A percentile compares a stretch with the other conserved stretches of the same genome.
phyloP scores from a whole-genome alignment of 495 filamentous ascomycete species.

The Lasiosphaeria hispida region DNA sequence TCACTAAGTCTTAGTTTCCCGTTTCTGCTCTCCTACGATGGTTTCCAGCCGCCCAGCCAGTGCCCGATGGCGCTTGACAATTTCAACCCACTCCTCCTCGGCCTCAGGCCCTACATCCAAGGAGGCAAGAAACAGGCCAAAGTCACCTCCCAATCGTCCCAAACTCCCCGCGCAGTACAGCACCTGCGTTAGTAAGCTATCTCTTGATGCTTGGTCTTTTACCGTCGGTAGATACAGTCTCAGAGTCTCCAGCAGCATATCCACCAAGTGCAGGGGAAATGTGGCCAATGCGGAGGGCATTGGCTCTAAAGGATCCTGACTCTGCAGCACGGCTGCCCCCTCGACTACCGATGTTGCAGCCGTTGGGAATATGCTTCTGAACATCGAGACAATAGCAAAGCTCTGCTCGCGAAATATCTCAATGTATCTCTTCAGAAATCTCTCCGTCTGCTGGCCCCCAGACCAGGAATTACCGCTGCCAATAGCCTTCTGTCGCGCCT shows the following conservation, averaged over 20 bases:
- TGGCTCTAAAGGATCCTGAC: slow-evolving; percentile 59
- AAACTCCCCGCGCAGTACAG: slow-evolving; percentile 94
- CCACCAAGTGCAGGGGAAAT: slow-evolving; percentile 82
- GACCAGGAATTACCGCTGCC: slow-evolving; percentile 53
- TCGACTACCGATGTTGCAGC: slow-evolving; percentile 20
- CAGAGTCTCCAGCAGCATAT: slow-evolving; percentile 76
- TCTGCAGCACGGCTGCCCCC: not conserved
- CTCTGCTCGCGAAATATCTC: slow-evolving; percentile 98
- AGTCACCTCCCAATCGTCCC: slow-evolving; percentile 88
- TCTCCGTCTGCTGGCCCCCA: slow-evolving; percentile 86
- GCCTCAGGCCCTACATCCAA: slow-evolving; percentile 54
- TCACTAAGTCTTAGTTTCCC: not conserved
- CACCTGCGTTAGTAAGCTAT: slow-evolving; percentile 90
- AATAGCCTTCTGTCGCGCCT: slow-evolving; percentile 40
- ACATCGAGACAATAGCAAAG: slow-evolving; percentile 91
- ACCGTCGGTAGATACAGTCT: slow-evolving; percentile 79
- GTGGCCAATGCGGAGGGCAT: slow-evolving; percentile 76
- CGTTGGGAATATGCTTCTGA: slow-evolving; percentile 79
- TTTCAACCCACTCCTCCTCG: slow-evolving; percentile 81
- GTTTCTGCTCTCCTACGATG: slow-evolving; percentile 58
- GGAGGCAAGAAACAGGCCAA: slow-evolving; percentile 79
- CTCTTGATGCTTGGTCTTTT: slow-evolving; percentile 69
- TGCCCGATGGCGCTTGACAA: slow-evolving; percentile 84
- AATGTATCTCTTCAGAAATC: slow-evolving; percentile 91
- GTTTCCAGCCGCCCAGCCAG: slow-evolving; percentile 84